phyloP scores from a whole-genome alignment of 2,329 filamentous ascomycete species.

The Didymella pomorum region DNA sequence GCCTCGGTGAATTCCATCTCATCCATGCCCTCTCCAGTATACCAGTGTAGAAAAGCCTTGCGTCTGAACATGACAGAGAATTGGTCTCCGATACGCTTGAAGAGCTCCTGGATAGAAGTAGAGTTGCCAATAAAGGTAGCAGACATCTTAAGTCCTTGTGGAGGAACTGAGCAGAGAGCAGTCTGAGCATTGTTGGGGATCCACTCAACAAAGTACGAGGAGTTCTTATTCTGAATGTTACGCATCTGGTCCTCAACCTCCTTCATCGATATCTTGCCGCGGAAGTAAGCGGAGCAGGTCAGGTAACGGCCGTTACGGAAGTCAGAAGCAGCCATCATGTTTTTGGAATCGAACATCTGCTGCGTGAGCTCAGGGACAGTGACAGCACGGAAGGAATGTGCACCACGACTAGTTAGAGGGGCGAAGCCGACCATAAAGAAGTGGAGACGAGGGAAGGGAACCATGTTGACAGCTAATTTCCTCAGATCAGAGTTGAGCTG shows the following conservation, averaged over 20 bases:
- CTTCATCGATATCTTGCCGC: conserved; percentile 99
- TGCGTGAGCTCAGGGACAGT: conserved; percentile 98
- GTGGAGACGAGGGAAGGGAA: conserved; percentile 99
- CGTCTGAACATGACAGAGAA: conserved; percentile 99
- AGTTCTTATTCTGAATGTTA: conserved; percentile 99
- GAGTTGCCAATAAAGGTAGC: conserved; percentile 99
- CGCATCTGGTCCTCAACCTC: conserved; percentile 99
- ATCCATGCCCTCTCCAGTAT: conserved; percentile 99
- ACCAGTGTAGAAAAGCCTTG: conserved; percentile 99
- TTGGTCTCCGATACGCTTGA: conserved; percentile 99
- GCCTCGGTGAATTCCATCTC: conserved; percentile 99
- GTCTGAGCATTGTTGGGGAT: conserved; percentile 99
- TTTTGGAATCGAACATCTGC: conserved; percentile 99
- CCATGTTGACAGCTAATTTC: conserved; percentile 99
- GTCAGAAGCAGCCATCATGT: conserved; percentile 99
- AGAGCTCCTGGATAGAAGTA: conserved; percentile 99
- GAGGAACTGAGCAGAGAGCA: conserved; percentile 97
- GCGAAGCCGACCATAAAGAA: conserved; percentile 99
- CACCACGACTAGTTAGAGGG: conserved; percentile 91
- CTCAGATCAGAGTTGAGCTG: conserved; percentile 99
- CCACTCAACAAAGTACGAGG: conserved; percentile 99
- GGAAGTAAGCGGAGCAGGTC: conserved; percentile 99
- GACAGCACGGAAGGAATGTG: conserved; percentile 96
- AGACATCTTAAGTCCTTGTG: conserved; percentile 98
- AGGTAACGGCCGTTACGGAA: conserved; percentile 99